These are phyloP conservation scores for Exophiala sp. DNA, from an alignment of 2,329 filamentous ascomycete species.

Conservation along the genomic window DNA sequence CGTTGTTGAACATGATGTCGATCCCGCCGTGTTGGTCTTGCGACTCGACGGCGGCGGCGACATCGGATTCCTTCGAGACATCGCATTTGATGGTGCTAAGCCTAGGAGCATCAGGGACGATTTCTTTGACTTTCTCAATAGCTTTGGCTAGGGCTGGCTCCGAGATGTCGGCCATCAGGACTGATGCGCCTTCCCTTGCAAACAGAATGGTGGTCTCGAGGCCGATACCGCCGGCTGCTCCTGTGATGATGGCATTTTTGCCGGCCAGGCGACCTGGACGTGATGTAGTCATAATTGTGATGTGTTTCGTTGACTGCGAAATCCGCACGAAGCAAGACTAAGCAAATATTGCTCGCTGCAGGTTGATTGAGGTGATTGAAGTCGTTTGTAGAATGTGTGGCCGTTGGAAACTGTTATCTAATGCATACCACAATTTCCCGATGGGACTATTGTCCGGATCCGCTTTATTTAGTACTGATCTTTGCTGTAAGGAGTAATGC, in stretches of 20 bases:
- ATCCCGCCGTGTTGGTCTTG: constrained; percentile 82
- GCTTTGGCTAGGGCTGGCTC: constrained; percentile 73
- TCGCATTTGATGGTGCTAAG: constrained; percentile 59
- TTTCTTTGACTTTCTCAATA: constrained; percentile 67
- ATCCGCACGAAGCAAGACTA: too few relatives aligned
- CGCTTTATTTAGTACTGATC: neutral
- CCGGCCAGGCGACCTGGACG: constrained; percentile 52
- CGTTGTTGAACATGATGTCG: constrained; percentile 96
- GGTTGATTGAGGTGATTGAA: neutral
- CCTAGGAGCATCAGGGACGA: constrained; percentile 60
- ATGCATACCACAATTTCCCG: constrained; percentile 1
- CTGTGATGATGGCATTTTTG: constrained; percentile 55
- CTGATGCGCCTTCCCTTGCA: constrained; percentile 77
- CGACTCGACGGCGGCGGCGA: constrained; percentile 69
- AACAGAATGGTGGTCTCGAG: constrained; percentile 90
- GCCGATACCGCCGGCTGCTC: constrained; percentile 70
- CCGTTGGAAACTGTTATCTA: neutral
- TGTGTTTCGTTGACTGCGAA: neutral
- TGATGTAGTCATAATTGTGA: constrained; percentile 12
- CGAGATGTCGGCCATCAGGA: constrained; percentile 84
- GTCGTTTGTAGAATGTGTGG: neutral
- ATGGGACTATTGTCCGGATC: neutral
- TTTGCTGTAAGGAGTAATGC: neutral
- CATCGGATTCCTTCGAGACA: constrained; percentile 78
- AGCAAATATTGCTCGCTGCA: neutral